These are phyloP conservation scores for Penicillium crustosum DNA, from an alignment of 2,329 filamentous ascomycete genomes.

Conservation along the genomic window DNA sequence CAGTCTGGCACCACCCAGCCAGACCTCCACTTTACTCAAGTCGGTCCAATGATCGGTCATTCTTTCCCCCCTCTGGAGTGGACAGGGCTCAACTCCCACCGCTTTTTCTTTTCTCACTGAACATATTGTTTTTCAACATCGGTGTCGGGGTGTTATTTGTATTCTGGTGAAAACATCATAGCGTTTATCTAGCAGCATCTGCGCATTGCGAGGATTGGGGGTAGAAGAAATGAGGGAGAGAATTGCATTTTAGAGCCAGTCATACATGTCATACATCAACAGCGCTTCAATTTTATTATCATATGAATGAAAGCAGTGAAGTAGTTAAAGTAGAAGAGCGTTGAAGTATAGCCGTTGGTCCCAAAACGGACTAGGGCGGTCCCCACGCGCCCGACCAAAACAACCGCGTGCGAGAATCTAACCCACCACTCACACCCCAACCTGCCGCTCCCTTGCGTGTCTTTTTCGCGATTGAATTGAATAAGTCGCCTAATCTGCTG, in stretches of 20 bases:
- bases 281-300: not conserved
- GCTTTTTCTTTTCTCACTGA: constrained; percentile 14
- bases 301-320: not conserved
- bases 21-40: constrained; percentile 15
- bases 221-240: constrained; percentile 1
- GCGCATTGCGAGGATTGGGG: constrained; percentile 12
- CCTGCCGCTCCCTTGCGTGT: constrained; percentile 23
- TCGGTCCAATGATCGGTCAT: constrained; percentile 9
- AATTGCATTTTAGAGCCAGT: not conserved
- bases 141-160: constrained; percentile 16
- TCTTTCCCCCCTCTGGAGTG: constrained; percentile 1
- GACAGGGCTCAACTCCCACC: constrained; percentile 17
- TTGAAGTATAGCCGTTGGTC: constrained; percentile 19
- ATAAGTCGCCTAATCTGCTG: constrained; percentile 5
- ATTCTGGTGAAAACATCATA: constrained; percentile 18
- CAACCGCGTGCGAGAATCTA: constrained; percentile 39
- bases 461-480: constrained; percentile 1
- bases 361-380: constrained; percentile 36
- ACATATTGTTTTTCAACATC: constrained; percentile 23
- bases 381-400: constrained; percentile 44
- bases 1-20: constrained; percentile 44
- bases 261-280: not conserved
- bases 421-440: constrained; percentile 19
- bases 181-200: constrained; percentile 23
- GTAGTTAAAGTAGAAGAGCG: not conserved